These are phyloP conservation scores for Cryptosporidium viatorum DNA, from an alignment of 169 alveolate genomes.

Conservation along the genomic window DNA sequence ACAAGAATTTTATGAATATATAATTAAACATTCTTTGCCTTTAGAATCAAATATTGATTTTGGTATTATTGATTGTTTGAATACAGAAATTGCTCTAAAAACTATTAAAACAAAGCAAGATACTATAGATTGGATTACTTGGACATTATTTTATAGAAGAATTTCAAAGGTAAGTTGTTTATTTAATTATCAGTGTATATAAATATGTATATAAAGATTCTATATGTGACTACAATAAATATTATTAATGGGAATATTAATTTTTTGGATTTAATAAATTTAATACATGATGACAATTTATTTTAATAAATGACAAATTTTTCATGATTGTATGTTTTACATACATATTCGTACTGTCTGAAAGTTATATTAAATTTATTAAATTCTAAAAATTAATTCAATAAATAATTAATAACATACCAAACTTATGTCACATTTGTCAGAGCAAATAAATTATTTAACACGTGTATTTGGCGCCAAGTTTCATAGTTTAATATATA, in stretches of 20 bases:
- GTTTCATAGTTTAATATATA: not conserved
- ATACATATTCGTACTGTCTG: slow-evolving; percentile 75
- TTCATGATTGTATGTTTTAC: not conserved
- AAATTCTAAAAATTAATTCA: not conserved
- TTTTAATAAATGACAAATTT: not conserved
- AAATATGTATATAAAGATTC: not conserved
- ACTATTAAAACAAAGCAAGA: slow-evolving; percentile 95
- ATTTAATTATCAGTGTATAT: not conserved
- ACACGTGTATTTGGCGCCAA: not conserved
- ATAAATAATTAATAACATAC: not conserved
- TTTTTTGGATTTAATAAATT: not conserved
- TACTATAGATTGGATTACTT: slow-evolving; percentile 99
- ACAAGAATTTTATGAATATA: slow-evolving; percentile 95
- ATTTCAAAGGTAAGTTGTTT: slow-evolving; percentile 85
- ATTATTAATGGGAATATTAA: not conserved
- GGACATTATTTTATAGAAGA: slow-evolving; percentile 99
- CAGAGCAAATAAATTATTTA: no score
- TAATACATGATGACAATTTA: not conserved
- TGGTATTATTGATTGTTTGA: slow-evolving; percentile 93
- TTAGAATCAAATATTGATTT: slow-evolving; percentile 96
- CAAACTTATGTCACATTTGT: not conserved
- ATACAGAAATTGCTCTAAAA: slow-evolving; percentile 97
- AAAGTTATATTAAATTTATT: not conserved
- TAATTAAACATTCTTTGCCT: slow-evolving; percentile 97
- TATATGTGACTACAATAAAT: not conserved